Conservation (phyloP, 1,139 yeast species). For the Fermentozyma sake region DNA sequence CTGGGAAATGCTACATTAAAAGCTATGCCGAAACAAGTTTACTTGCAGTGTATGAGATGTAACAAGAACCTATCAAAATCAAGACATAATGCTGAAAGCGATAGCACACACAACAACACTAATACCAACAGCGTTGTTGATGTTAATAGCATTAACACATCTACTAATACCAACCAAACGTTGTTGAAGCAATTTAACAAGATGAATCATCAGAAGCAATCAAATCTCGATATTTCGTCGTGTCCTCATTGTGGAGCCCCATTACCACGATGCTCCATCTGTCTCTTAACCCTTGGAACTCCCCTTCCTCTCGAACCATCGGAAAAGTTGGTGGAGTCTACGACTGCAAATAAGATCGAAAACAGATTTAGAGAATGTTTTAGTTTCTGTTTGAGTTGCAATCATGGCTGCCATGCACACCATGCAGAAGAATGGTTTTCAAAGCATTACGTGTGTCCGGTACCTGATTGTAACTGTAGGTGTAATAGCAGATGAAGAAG, state of each 20-base stretch:
- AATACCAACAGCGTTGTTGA: conserved; percentile 1
- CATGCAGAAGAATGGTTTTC: conserved; percentile 97
- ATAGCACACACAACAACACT: background rate
- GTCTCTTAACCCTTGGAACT: conserved; percentile 76
- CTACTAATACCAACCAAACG: conserved; percentile 20
- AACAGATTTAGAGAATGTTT: conserved; percentile 66
- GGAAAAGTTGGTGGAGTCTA: conserved; percentile 13
- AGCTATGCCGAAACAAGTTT: conserved; percentile 69
- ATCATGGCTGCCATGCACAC: conserved; percentile 91
- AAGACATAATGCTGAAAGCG: conserved; percentile 2
- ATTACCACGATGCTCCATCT: conserved; percentile 89
- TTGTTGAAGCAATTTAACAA: conserved; percentile 39
- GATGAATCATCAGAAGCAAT: conserved; percentile 15
- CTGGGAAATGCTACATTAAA: conserved; percentile 45
- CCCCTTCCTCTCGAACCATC: conserved; percentile 45
- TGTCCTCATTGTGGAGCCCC: conserved; percentile 89
- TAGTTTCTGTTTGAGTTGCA: conserved; percentile 84
- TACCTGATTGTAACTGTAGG: conserved; percentile 84
- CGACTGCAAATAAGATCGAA: conserved; percentile 20
- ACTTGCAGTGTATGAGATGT: conserved; percentile 76
- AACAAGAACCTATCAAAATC: conserved; percentile 57
- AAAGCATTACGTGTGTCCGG: conserved; percentile 85
- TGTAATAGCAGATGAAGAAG: conserved; percentile 58
- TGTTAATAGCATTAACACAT: conserved; percentile 1
- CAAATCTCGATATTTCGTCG: conserved; percentile 28